Percentiles rank a stretch among this genome's conserved stretches.
These are phyloP conservation scores for Trichothecium sympodiale DNA, from an alignment of 2,329 filamentous ascomycete species.

Conservation along the genomic window DNA sequence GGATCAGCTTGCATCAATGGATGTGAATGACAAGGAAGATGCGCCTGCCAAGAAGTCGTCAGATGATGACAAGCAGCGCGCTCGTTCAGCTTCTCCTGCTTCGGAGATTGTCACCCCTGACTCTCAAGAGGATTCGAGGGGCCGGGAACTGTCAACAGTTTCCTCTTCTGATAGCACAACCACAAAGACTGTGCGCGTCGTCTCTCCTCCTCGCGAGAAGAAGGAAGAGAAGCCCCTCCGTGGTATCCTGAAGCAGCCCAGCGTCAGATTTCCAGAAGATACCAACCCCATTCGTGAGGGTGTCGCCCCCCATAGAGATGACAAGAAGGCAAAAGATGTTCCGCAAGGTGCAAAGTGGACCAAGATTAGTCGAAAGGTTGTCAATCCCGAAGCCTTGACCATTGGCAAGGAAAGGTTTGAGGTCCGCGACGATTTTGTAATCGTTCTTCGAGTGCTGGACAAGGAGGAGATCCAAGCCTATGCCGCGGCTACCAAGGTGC, in stretches of 20 bases:
- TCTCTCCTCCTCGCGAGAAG: slow-evolving; percentile 57
- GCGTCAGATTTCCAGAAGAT: slow-evolving; percentile 76
- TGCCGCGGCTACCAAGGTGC: slow-evolving; percentile 67
- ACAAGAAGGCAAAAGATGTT: slow-evolving; percentile 59
- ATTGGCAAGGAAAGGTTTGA: slow-evolving; percentile 86
- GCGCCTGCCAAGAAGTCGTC: not conserved
- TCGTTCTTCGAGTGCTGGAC: slow-evolving; percentile 76
- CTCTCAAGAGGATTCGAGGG: slow-evolving; percentile 21
- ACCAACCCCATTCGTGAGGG: slow-evolving; percentile 75
- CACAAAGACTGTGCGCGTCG: slow-evolving; percentile 50
- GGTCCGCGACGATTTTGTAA: slow-evolving; percentile 85
- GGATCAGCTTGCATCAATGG: slow-evolving; percentile 35
- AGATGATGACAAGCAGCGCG: slow-evolving; percentile 3
- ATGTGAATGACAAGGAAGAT: slow-evolving; percentile 6
- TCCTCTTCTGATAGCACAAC: slow-evolving; percentile 13
- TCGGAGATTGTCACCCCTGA: slow-evolving; percentile 8
- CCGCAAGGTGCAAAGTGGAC: slow-evolving; percentile 80
- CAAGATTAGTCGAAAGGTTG: slow-evolving; percentile 77
- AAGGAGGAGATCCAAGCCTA: slow-evolving; percentile 86
- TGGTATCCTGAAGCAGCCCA: slow-evolving; percentile 78
- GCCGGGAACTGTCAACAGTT: slow-evolving; percentile 25
- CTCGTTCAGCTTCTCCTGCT: slow-evolving; percentile 10
- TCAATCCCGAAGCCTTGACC: slow-evolving; percentile 80
- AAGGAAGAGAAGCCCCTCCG: slow-evolving; percentile 60
- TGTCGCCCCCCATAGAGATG: slow-evolving; percentile 86